phyloP scores from a whole-genome alignment of 2,329 filamentous ascomycete species.

The Hypoxylon sp. region DNA sequence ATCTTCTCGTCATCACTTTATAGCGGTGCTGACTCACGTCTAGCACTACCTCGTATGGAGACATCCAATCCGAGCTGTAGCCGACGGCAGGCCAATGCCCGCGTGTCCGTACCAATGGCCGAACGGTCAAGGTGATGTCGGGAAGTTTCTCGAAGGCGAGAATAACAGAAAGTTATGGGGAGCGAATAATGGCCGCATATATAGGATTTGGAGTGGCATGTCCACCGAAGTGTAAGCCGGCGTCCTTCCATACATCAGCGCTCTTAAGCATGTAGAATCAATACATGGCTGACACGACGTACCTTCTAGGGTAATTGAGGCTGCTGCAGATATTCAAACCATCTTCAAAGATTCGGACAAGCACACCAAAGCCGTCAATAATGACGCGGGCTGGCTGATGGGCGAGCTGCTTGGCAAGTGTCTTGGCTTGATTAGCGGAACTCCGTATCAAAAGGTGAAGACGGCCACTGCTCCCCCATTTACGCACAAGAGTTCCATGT shows the following conservation, averaged over 20 bases:
- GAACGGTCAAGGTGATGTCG: conserved; percentile 51
- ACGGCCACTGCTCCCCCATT: conserved; percentile 32
- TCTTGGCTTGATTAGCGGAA: conserved; percentile 50
- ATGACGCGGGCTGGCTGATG: conserved; percentile 51
- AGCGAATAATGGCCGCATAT: conserved; percentile 46
- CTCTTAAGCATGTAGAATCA: background rate
- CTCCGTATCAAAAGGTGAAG: conserved; percentile 43
- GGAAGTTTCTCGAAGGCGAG: conserved; percentile 51
- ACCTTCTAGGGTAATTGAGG: conserved; percentile 47
- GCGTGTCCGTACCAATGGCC: conserved; percentile 42
- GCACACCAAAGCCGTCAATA: conserved; percentile 52
- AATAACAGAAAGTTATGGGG: conserved; percentile 47
- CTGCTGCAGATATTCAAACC: conserved; percentile 46
- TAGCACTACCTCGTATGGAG: background rate
- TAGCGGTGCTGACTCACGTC: background rate
- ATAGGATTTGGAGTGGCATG: conserved; percentile 51
- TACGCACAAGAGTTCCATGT: background rate
- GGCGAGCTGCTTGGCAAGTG: conserved; percentile 53
- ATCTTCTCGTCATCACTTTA: background rate
- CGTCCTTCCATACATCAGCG: too few relatives aligned
- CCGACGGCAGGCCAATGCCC: background rate
- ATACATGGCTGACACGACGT: background rate
- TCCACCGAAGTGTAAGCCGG: conserved; percentile 52
- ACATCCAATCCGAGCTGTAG: background rate
- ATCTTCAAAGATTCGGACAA: conserved; percentile 55